Base-by-base conservation (phyloP, 2,329 filamentous ascomycete genomes). In the Aspergillus tanneri region DNA sequence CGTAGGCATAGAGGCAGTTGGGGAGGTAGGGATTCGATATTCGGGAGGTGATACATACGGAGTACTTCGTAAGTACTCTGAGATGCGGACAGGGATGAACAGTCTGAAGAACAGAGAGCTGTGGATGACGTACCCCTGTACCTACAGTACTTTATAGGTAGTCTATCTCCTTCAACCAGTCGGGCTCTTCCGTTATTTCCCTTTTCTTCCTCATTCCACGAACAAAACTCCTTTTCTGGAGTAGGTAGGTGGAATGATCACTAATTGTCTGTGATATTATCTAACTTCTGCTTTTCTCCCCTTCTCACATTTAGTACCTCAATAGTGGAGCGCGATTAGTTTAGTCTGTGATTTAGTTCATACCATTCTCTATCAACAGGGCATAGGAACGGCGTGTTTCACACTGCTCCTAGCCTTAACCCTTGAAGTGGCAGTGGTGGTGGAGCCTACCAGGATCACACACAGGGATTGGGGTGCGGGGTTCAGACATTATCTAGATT, bases 381-480 rank as follows among this genome's bases (percentile, higher is more conserved):
- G 19, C 30, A 23, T 18, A 42, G 41, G 50, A 45, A 38, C 56
- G 49, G 56, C 52, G 52, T 57, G 64, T 67, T 67, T 67, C 64
- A 67, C 51, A 52, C 56, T 41, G 34, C 43, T 44, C 47, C 54
- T 67, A 65, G 64, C 56, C 55, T 59, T 50, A 55, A 64, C 54
- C 60, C 62, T 64, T 60, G 60, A 41, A 52, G 60, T 61, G 61
- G 62, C 57, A 65, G 59, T 62, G 59, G 57, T 52, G 43, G 57
- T 60, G 62, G 58, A 53, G 53, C 27, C 34, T 34, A n/a, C 53
- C 55, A 65, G 62, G 60, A 64, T 64, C 63, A 59, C 54, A 65
- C 55, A 48, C 61, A 65, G 60, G 63, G 63, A 64, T 66, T 43
- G 47, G 57, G 60, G 52, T 64, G 62, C 60, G 62, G 62, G 63